These are phyloP conservation scores for Eleusine coracana DNA, from an alignment of 176 grass and related monocot genomes.

Conservation along the genomic window DNA sequence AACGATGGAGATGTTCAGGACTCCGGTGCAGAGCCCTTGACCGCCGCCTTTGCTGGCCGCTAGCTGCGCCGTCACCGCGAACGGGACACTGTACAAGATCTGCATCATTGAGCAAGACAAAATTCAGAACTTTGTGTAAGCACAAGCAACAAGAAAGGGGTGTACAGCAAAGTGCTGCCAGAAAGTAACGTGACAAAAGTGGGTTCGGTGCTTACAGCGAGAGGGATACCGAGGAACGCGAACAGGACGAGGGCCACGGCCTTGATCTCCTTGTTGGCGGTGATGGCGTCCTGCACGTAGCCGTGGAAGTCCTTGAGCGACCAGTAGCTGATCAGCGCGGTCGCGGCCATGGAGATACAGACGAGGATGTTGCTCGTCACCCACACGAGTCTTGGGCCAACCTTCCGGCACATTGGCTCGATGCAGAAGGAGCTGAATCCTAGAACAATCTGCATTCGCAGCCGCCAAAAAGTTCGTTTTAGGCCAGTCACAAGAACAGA, in stretches of 20 bases:
- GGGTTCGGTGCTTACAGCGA: constrained; percentile 56
- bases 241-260: constrained; percentile 61
- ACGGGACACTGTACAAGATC: constrained; percentile 87
- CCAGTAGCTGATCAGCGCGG: constrained; percentile 72
- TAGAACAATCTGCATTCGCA: constrained; percentile 56
- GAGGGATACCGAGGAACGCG: constrained; percentile 72
- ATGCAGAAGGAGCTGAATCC: constrained; percentile 76
- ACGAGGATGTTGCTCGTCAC: constrained; percentile 69
- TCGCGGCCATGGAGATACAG: constrained; percentile 65
- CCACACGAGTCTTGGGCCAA: constrained; percentile 66
- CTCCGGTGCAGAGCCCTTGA: constrained; percentile 84
- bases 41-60: constrained; percentile 60
- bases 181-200: too few species aligned
- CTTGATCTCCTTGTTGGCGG: constrained; percentile 52
- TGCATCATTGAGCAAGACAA: constrained; percentile 18
- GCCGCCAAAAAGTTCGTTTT: neutral
- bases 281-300: constrained; percentile 60
- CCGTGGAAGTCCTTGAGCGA: constrained; percentile 59
- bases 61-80: constrained; percentile 77
- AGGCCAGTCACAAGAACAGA: neutral
- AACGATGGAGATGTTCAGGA: constrained; percentile 94
- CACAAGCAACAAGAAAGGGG: neutral
- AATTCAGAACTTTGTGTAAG: neutral
- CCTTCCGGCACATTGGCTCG: constrained; percentile 72
- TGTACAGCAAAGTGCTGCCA: too few species aligned